Evolutionary conservation across 805 yeast genomes (phyloP).

Genomic region (Cyberlindnera nakhonratchasimensis): DNA sequence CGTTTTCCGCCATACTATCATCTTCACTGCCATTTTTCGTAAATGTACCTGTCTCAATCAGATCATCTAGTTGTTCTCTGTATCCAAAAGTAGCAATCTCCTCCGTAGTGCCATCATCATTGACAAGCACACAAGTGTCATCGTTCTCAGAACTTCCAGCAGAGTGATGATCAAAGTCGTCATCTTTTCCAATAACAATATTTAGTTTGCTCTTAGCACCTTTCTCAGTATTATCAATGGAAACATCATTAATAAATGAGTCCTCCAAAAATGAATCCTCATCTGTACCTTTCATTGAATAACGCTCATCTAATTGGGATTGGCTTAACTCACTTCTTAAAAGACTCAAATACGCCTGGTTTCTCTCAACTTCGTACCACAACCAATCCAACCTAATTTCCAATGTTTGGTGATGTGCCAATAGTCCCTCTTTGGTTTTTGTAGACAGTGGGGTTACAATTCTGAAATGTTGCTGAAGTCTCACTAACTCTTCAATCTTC

Average conservation of each 20-base stretch:
- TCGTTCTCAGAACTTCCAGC: neutral
- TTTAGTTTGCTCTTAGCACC: constrained; percentile 11
- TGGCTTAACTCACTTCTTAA: constrained; percentile 22
- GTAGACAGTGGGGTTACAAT: constrained; percentile 52
- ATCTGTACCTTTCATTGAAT: constrained; percentile 15
- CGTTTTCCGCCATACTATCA: neutral
- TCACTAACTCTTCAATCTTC: constrained; percentile 37
- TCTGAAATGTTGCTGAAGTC: constrained; percentile 36
- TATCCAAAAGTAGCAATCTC: neutral
- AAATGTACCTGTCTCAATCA: neutral
- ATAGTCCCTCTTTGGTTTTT: constrained; percentile 48
- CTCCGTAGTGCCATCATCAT: constrained; percentile 4
- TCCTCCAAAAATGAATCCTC: constrained; percentile 10
- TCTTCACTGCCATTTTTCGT: neutral
- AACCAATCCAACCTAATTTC: constrained; percentile 55
- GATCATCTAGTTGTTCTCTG: neutral
- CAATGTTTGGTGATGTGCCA: constrained; percentile 42
- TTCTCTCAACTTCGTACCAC: constrained; percentile 49
- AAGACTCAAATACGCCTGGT: constrained; percentile 38
- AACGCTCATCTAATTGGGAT: constrained; percentile 1
- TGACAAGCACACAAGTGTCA: constrained; percentile 1
- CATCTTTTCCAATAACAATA: constrained; percentile 4
- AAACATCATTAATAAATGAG: constrained; percentile 2
- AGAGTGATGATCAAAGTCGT: neutral
- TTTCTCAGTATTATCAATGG: neutral